Base-by-base conservation (phyloP, 805 yeast species). In the Schwanniomyces occidentalis region DNA sequence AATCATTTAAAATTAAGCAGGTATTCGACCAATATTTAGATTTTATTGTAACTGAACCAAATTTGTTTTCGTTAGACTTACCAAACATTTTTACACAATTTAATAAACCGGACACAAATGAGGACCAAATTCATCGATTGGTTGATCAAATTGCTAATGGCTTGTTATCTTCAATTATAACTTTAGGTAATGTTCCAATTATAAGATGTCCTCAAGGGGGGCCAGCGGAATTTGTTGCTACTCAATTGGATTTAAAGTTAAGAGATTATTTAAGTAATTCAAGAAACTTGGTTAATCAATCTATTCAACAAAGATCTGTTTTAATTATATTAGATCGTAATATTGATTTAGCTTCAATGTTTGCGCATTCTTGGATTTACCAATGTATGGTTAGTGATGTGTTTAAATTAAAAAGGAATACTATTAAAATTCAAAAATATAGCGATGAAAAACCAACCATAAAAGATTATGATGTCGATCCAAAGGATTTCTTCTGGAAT, bases 341-440 rank as follows among this genome's bases (percentile, higher is more conserved):
- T 54, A 72, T 93, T 40, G 98, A 93, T 61, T 70, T 93, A 42
- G 82, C 93, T 2, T 83, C 95, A 10, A 91, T 93, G 97, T 82
- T 93, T 60, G 78, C 91, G 1, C 99, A 93, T 63, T 87, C 97
- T 8, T 91, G 98, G 97, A 90, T 95, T 32, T 93, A 93, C 58
- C 96, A 91, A 65, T 89, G 96, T 52, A 81, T 93, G 78, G 93
- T 93, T 13, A 85, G 90, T 52, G 99, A 93, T 56, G 93, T 89
- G 4, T 87, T 93, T 57, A 75, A 78, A 34, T 71, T 93, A 49
- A 76, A 81, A 45, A 76, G 95, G 54, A 90, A 91, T 57, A 83
- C 96, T 16, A 84, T 91, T 41, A 76, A 80, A 14, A 69, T 89
- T 21, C 68, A 69, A 26, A 63, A 66, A 17, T 52, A 47, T 42